Evolutionary conservation across 805 yeast genomes (phyloP).

Genomic region (Schwanniomyces polymorphus): DNA sequence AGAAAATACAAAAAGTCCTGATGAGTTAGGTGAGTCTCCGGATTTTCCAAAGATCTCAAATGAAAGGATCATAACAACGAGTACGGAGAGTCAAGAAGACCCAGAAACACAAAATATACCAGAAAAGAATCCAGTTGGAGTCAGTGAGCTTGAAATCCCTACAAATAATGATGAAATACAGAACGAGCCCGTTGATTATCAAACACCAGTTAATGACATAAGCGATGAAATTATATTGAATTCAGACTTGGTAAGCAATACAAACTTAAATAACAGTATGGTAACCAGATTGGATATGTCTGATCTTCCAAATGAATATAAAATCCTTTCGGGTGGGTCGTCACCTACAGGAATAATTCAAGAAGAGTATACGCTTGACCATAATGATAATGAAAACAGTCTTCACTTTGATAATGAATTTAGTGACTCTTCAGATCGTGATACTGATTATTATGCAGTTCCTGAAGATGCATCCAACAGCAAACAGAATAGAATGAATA

Average conservation of each 20-base stretch:
- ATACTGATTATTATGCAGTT: neutral
- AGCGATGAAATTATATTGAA: neutral
- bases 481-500: neutral
- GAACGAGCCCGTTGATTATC: neutral
- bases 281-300: neutral
- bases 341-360: conserved; percentile 5
- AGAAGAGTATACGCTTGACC: conserved; percentile 12
- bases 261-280: neutral
- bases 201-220: neutral
- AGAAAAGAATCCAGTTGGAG: neutral
- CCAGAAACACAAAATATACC: neutral
- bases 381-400: conserved; percentile 3
- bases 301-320: neutral
- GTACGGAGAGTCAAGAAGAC: too few relatives aligned
- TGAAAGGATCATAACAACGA: too few relatives aligned
- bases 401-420: conserved; percentile 2
- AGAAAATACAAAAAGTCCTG: too few relatives aligned
- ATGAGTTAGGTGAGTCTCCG: too few relatives aligned
- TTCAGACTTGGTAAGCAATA: neutral
- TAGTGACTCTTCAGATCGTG: neutral
- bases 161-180: neutral
- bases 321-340: neutral
- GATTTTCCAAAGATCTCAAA: too few relatives aligned
- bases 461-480: neutral
- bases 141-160: neutral